Conservation (phyloP, 345 rosid genomes). For the Microthlaspi erraticum region DNA sequence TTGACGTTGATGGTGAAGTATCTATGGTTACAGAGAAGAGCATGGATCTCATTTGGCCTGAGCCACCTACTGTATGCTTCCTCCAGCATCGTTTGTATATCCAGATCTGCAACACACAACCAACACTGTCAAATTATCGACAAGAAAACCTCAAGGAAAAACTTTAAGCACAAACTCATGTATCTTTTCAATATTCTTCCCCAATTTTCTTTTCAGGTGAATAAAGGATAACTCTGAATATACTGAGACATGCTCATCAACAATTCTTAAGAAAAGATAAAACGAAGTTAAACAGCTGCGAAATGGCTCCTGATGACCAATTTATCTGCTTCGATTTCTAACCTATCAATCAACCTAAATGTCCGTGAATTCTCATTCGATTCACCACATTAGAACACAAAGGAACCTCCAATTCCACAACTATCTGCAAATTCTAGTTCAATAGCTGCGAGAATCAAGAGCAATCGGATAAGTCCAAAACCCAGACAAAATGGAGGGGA, state of each 20-base stretch:
- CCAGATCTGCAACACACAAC: slow-evolving; percentile 65
- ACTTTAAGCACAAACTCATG: neutral
- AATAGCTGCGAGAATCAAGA: slow-evolving; percentile 5
- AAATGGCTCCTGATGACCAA: slow-evolving; percentile 13
- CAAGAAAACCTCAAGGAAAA: neutral
- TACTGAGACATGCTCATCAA: slow-evolving; percentile 15
- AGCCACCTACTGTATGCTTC: slow-evolving; percentile 93
- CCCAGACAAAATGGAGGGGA: neutral
- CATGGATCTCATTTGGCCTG: slow-evolving; percentile 96
- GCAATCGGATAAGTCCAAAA: slow-evolving; percentile 19
- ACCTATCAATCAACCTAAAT: neutral
- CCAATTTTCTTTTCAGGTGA: neutral
- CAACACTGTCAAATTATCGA: slow-evolving; percentile 20
- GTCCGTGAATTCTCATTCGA: neutral
- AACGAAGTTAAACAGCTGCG: neutral
- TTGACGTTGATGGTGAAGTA: slow-evolving; percentile 73
- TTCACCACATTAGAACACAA: slow-evolving; percentile 5
- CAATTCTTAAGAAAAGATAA: neutral
- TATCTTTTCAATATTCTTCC: neutral
- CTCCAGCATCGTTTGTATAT: slow-evolving; percentile 58
- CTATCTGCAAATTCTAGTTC: slow-evolving; percentile 27
- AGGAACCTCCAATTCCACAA: neutral
- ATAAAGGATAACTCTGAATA: slow-evolving; percentile 1
- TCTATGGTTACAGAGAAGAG: slow-evolving; percentile 77
- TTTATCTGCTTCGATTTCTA: neutral